A percentile compares a stretch with the other conserved stretches of the same genome.
These are phyloP conservation scores for Bolboschoenoplectus hybrid DNA, from an alignment of 202 grass and related monocot species.

Conservation along the genomic window DNA sequence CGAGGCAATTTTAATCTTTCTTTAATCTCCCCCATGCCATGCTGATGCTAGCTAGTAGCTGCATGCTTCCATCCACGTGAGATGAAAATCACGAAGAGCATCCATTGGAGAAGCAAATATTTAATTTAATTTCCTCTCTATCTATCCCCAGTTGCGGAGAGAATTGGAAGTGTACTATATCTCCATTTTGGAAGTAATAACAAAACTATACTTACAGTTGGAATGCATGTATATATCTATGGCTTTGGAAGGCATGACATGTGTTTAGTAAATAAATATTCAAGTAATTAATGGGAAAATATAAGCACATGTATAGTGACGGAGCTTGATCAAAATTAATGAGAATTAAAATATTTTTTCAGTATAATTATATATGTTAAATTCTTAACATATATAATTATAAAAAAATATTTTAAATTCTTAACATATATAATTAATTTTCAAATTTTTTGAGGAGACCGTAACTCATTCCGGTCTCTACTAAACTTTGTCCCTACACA, in stretches of 20 bases:
- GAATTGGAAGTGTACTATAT: neutral
- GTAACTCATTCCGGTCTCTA: no score
- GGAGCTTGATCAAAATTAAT: no score
- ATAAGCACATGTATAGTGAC: no score
- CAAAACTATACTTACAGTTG: neutral
- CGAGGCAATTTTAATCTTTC: slow-evolving; percentile 34
- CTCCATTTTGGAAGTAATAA: neutral
- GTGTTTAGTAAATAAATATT: neutral
- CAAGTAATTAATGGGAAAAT: no score
- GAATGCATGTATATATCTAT: neutral
- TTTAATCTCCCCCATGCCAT: slow-evolving; percentile 20
- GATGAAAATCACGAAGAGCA: neutral
- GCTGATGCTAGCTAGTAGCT: neutral
- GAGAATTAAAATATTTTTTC: no score
- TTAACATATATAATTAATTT: no score
- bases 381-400: no score
- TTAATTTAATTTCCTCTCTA: neutral
- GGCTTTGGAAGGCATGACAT: neutral
- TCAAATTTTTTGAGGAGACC: no score
- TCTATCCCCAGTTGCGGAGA: neutral
- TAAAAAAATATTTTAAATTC: no score
- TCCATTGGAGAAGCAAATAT: neutral
- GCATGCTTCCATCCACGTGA: slow-evolving; percentile 3
- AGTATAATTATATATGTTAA: no score
- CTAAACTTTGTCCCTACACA: neutral